Evolutionary conservation across 2,329 filamentous ascomycete species (phyloP), one percentile per base, ranked within the genome.

Genomic region (Sporothrix schenckii): DNA sequence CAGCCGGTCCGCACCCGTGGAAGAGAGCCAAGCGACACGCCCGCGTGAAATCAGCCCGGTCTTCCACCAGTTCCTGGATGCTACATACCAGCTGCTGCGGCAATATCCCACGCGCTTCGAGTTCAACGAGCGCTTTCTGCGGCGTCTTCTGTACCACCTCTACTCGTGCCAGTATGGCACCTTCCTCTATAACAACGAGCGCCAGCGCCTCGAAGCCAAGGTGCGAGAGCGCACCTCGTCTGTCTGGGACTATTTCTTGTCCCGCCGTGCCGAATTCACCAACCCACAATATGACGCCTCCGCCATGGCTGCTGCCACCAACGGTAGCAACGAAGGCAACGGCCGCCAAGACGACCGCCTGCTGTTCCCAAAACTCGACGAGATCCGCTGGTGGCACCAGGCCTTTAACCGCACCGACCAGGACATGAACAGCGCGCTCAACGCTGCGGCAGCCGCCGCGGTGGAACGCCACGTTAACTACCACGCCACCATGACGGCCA

Each of bases 91-190:
- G 79, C 84, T 99, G 39, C 82, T 97, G 30, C 86, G 92, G 72
- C 95, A 98, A 78, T 85, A 94, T 76, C 93, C 93, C 0, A 91
- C 88, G 7, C 90, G 94, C 0, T 99, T 99, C 77, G 94, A 99
- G 79, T 99, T 93, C 80, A 98, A 97, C 75, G 95, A 98, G 78
- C 89, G 94, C 4, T 98, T 99, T 79, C 82, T 99, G 7, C 87
- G 93, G 34, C 89, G 95, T 24, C 83, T 99, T 3, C 84, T 98
- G 1, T 99, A 98, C 77, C 95, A 99, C 78, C 86, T 97, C 1
- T 94, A 98, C 78, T 94, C 94, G 0, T 97, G 94, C 74, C 95
- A 99, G 78, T 99, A 97, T 74, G 95, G 95, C 60, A 97, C 94
- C 0, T 99, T 99, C 78, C 84, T 99, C 5, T 97, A 92, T 80